phyloP scores from a whole-genome alignment of 345 rosid genomes.

The Aethionema arabicum region DNA sequence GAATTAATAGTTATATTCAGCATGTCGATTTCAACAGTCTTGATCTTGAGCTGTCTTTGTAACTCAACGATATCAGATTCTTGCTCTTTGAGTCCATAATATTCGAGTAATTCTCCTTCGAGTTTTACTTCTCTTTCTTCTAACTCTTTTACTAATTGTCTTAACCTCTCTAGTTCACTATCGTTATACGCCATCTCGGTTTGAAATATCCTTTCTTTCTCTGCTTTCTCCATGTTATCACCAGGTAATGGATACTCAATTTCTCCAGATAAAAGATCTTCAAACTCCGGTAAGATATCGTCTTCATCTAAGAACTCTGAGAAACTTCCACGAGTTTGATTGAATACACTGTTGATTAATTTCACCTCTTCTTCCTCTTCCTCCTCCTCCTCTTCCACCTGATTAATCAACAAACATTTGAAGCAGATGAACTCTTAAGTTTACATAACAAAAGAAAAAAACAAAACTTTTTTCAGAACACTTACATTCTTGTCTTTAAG shows the following conservation, averaged over 20 bases:
- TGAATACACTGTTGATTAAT: constrained; percentile 75
- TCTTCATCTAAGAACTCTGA: constrained; percentile 52
- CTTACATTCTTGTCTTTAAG: constrained; percentile 63
- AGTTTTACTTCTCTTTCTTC: constrained; percentile 96
- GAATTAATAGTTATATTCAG: constrained; percentile 83
- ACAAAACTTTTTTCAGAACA: background rate
- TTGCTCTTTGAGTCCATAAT: constrained; percentile 91
- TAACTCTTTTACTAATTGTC: constrained; percentile 65
- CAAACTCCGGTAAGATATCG: constrained; percentile 73
- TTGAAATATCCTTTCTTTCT: constrained; percentile 58
- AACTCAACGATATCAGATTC: constrained; percentile 69
- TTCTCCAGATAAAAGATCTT: constrained; percentile 76
- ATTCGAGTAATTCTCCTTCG: constrained; percentile 89
- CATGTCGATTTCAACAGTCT: constrained; percentile 92
- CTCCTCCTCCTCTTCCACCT: constrained; percentile 69
- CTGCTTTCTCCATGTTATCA: constrained; percentile 50
- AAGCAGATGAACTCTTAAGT: constrained; percentile 6
- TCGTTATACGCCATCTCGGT: constrained; percentile 72
- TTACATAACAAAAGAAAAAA: constrained; percentile 9
- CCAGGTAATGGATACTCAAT: constrained; percentile 65
- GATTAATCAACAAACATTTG: constrained; percentile 21
- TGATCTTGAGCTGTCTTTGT: constrained; percentile 90
- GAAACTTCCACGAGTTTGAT: constrained; percentile 45
- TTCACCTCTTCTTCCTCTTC: constrained; percentile 93
- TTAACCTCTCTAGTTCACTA: constrained; percentile 72